Conservation (phyloP, 2,329 filamentous ascomycete species). For the Trichoderma semiorbis region DNA sequence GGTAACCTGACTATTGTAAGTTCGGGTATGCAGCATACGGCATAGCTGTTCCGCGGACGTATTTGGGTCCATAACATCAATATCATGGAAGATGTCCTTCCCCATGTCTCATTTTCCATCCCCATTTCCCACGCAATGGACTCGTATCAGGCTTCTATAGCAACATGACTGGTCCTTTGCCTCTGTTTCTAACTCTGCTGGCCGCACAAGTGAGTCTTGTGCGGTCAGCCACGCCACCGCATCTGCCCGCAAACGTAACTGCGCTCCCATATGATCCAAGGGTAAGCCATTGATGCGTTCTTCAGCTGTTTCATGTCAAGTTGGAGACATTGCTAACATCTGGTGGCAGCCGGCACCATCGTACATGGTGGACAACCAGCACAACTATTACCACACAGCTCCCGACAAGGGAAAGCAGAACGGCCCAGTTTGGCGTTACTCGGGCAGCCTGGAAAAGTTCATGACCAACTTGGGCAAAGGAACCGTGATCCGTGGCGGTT, state of each 20-base stretch:
- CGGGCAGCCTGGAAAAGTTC: background rate
- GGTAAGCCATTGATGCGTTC: background rate
- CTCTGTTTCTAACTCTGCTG: background rate
- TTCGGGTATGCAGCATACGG: background rate
- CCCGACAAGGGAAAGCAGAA: background rate
- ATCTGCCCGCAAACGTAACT: background rate
- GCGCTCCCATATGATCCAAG: background rate
- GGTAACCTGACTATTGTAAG: background rate
- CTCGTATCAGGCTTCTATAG: background rate
- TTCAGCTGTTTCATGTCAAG: accelerated
- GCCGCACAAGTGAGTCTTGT: background rate
- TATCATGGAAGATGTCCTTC: background rate
- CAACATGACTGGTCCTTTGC: background rate
- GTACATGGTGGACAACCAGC: background rate
- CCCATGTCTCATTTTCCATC: background rate
- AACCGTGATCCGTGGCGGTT: background rate
- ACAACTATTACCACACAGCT: background rate
- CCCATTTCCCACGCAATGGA: background rate
- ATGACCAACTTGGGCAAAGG: background rate
- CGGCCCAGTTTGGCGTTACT: background rate
- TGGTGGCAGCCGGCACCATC: background rate
- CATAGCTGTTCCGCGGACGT: background rate
- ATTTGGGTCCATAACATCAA: background rate
- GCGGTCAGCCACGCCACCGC: background rate
- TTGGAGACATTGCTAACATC: background rate